Base-by-base conservation (phyloP, 2,329 filamentous ascomycete genomes). In the Dactylonectria macrodidyma region DNA sequence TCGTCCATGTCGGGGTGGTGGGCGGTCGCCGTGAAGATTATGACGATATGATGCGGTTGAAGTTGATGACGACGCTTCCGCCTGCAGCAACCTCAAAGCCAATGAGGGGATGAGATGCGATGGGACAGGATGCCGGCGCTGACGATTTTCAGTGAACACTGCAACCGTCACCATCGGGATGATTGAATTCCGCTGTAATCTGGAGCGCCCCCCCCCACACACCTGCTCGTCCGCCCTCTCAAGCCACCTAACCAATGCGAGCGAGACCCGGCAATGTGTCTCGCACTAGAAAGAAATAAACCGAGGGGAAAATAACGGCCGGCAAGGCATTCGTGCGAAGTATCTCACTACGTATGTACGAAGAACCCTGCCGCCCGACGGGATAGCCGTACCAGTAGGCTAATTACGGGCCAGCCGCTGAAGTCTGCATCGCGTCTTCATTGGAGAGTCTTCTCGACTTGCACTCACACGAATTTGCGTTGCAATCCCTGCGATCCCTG, bases 11-110 rank as follows among this genome's bases (percentile, higher is more conserved):
- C 34, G 46, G 7, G 33, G 36, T 16, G 10, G 11, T n/a, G 8
- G 30, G 19, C n/a, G n/a, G 24, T 34, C 14, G n/a, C 16, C 30
- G 33, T 24, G 51, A 34, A 30, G 33, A 16, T 19, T 30, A 34
- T 30, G 30, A 36, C 34, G 51, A 36, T 33, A 52, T 36, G 51
- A 33, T 54, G 51, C 51, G 51, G 51, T 54, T 54, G 51, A 54
- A 19, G 51, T 22, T 36, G 51, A 54, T 36, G 51, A 54, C 51
- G 51, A 36, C 33, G 51, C 30, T 16, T 9, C 10, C 14, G 26
- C 26, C 26, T 26, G 33, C 50, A 16, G 16, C 50, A 33, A 19
- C 19, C 19, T 22, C 22, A 5, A 51, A 24, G 19, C 50, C 33
- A 54, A 36, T 54, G 33, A 52, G n/a, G n/a, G 51, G 41, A 30